Conservation (phyloP, 768 basidiomycete genomes). For the Lentinula sp. region DNA sequence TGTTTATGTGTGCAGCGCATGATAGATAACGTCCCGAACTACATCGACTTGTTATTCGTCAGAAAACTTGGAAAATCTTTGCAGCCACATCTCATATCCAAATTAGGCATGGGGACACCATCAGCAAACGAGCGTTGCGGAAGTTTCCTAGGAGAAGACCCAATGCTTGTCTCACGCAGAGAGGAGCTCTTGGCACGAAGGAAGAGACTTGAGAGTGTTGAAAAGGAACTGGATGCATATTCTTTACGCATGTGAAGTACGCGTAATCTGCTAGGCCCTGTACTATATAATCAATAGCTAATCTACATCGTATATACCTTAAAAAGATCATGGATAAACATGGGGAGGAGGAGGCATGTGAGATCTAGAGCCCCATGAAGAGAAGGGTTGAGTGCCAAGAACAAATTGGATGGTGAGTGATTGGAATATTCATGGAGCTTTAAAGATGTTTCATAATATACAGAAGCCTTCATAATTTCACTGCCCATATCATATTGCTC, state of each 20-base stretch:
- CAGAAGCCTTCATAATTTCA: no score
- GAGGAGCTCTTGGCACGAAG: slow-evolving; percentile 25
- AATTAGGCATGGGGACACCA: slow-evolving; percentile 28
- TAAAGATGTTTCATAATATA: no score
- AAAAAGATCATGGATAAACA: no score
- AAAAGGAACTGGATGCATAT: slow-evolving; percentile 20
- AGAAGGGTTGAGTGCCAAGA: no score
- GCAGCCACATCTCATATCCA: slow-evolving; percentile 26
- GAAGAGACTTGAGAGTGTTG: slow-evolving; percentile 32
- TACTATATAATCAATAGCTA: no score
- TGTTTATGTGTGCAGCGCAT: slow-evolving; percentile 26
- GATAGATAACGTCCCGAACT: slow-evolving; percentile 35
- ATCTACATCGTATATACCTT: no score
- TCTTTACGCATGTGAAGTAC: neutral
- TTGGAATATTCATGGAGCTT: no score
- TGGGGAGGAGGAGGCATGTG: no score
- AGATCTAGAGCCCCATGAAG: no score
- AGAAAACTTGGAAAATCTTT: slow-evolving; percentile 22
- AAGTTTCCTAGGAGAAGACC: slow-evolving; percentile 42
- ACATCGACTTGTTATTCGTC: slow-evolving; percentile 25
- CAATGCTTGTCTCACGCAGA: slow-evolving; percentile 25
- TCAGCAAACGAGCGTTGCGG: slow-evolving; percentile 29
- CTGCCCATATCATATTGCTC: no score
- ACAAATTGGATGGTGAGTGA: no score
- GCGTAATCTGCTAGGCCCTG: neutral